Percentiles rank a stretch among this genome's conserved stretches.
phyloP scores from a whole-genome alignment of 2,329 filamentous ascomycete genomes.

The Colletotrichum coccodes region DNA sequence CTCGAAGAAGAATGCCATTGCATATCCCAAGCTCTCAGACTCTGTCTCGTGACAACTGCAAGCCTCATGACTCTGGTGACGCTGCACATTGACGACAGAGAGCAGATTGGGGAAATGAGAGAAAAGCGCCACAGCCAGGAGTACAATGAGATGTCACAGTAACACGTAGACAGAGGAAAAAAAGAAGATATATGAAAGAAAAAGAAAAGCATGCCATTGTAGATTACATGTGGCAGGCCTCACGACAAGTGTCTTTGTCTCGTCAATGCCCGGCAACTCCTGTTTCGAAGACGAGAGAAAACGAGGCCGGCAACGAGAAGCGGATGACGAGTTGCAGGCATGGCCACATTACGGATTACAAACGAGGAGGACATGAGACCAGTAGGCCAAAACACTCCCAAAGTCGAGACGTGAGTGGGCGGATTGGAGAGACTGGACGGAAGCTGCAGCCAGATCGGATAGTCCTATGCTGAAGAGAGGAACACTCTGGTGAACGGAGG shows the following conservation, averaged over 20 bases:
- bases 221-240: slow-evolving; percentile 14
- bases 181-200: not conserved
- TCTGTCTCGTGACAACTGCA: slow-evolving; percentile 11
- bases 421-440: not conserved
- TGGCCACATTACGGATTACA: not conserved
- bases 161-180: not conserved
- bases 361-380: not conserved
- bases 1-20: slow-evolving; percentile 3
- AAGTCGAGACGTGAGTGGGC: not conserved
- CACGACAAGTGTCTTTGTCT: slow-evolving; percentile 20
- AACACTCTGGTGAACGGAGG: not conserved
- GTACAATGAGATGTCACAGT: not conserved
- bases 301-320: not conserved
- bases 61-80: slow-evolving; percentile 2
- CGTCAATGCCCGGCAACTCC: slow-evolving; percentile 8
- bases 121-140: not conserved
- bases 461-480: not conserved
- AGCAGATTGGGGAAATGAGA: slow-evolving; percentile 2
- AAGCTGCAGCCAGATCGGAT: not conserved
- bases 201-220: slow-evolving; percentile 2
- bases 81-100: not conserved
- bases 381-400: not conserved
- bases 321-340: not conserved
- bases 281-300: not conserved
- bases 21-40: slow-evolving; percentile 1